Evolutionary conservation across 2,329 filamentous ascomycete genomes (phyloP).

Genomic region (Penicillium sumatraense): DNA sequence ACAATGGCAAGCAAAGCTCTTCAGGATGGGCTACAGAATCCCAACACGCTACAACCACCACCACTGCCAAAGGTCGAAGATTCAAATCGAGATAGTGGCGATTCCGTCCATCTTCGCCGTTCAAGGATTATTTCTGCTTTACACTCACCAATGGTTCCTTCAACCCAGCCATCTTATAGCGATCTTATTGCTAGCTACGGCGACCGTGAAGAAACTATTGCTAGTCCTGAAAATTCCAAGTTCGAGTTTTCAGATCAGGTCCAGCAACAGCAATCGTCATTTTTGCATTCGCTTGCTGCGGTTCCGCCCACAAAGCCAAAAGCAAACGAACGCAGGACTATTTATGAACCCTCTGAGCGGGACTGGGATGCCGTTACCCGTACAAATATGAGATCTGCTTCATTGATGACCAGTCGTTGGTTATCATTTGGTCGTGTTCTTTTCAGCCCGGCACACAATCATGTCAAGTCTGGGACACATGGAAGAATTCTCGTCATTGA

Average conservation of each 20-base stretch:
- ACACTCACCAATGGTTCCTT: conserved; percentile 54
- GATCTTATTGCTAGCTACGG: conserved; percentile 59
- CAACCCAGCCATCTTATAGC: conserved; percentile 58
- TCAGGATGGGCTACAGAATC: conserved; percentile 39
- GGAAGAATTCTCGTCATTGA: conserved; percentile 54
- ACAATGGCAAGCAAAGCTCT: conserved; percentile 44
- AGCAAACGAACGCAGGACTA: conserved; percentile 37
- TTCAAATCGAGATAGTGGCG: conserved; percentile 32
- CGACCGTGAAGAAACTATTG: conserved; percentile 30
- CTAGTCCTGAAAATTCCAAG: conserved; percentile 23
- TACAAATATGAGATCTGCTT: conserved; percentile 54
- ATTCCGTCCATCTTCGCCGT: conserved; percentile 51
- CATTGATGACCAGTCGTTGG: conserved; percentile 57
- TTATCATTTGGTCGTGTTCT: conserved; percentile 56
- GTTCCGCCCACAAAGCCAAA: conserved; percentile 26
- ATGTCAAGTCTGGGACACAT: conserved; percentile 45
- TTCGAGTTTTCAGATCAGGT: conserved; percentile 23
- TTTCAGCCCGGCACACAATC: conserved; percentile 55
- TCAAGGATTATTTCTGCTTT: conserved; percentile 57
- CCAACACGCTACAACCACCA: conserved; percentile 10
- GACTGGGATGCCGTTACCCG: conserved; percentile 47
- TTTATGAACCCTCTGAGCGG: conserved; percentile 47
- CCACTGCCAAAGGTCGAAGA: conserved; percentile 24
- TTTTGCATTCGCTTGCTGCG: conserved; percentile 31
- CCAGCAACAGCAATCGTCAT: conserved; percentile 30